phyloP scores from a whole-genome alignment of 176 grass and related monocot genomes.

The Melocanna baccifera region DNA sequence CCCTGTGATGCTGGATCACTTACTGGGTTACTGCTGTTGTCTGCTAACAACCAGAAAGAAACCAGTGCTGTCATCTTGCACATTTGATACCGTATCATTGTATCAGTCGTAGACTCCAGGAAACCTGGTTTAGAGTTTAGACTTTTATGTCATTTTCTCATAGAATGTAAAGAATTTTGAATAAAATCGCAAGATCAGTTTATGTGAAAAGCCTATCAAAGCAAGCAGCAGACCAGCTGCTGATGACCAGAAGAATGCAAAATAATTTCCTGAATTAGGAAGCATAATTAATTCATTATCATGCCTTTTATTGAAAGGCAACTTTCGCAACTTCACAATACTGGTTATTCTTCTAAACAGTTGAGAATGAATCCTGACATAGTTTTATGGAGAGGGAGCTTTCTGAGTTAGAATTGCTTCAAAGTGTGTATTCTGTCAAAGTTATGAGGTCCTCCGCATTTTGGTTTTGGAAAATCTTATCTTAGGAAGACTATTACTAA shows the following conservation, averaged over 20 bases:
- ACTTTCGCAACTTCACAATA: neutral
- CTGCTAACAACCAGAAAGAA: too few species aligned
- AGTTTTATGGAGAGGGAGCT: conserved; percentile 1
- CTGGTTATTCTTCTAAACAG: neutral
- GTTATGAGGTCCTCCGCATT: neutral
- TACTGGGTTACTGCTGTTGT: neutral
- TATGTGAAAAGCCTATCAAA: neutral
- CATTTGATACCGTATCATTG: too few species aligned
- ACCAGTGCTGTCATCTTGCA: too few species aligned
- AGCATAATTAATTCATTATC: neutral
- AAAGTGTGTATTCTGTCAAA: conserved; percentile 2
- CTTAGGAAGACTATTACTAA: neutral
- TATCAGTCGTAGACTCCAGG: too few species aligned
- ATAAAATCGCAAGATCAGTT: neutral
- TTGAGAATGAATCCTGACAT: neutral
- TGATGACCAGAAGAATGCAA: neutral
- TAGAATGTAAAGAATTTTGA: neutral
- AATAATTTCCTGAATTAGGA: neutral
- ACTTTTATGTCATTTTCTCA: too few species aligned
- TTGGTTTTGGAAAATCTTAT: neutral
- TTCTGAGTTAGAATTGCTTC: neutral
- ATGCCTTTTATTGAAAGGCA: neutral
- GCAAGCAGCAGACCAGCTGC: neutral
- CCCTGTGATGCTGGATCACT: conserved; percentile 28
- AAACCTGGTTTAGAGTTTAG: too few species aligned